Evolutionary conservation across 257 asterid species (phyloP).

Genomic region (Nicotiana obtusifolia): DNA sequence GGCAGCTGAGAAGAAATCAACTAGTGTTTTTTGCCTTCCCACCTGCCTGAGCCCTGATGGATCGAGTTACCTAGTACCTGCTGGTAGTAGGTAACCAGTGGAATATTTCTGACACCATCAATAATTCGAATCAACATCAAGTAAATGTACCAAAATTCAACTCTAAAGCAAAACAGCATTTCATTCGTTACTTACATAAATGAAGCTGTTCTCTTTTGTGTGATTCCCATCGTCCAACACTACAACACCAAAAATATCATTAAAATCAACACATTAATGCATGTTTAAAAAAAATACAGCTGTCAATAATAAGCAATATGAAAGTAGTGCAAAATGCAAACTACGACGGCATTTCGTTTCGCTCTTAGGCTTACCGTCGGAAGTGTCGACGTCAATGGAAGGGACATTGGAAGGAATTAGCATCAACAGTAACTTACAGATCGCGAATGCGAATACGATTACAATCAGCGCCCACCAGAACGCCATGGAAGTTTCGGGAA

Average conservation of each 20-base stretch:
- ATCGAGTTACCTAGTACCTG: too few relatives aligned
- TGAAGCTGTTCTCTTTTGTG: slow-evolving; percentile 85
- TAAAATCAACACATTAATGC: slow-evolving; percentile 2
- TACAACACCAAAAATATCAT: slow-evolving; percentile 33
- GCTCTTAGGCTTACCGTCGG: slow-evolving; percentile 52
- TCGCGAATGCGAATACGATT: slow-evolving; percentile 58
- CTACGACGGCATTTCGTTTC: neutral
- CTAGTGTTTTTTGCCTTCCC: too few relatives aligned
- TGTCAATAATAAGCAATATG: neutral
- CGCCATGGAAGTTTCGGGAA: slow-evolving; percentile 46
- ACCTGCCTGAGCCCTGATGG: too few relatives aligned
- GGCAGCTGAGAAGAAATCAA: too few relatives aligned
- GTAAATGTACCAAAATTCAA: neutral
- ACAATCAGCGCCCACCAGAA: slow-evolving; percentile 89
- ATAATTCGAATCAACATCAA: neutral
- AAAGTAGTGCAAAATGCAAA: neutral
- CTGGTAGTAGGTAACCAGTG: too few relatives aligned
- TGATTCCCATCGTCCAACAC: slow-evolving; percentile 87
- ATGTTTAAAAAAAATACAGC: neutral
- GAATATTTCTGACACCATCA: neutral
- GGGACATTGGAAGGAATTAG: slow-evolving; percentile 91
- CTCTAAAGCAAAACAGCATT: neutral
- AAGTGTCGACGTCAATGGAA: slow-evolving; percentile 82
- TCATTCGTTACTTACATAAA: slow-evolving; percentile 56
- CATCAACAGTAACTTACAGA: slow-evolving; percentile 80